Conservation (phyloP, 768 basidiomycete genomes). For the Serpula lacrymans region DNA sequence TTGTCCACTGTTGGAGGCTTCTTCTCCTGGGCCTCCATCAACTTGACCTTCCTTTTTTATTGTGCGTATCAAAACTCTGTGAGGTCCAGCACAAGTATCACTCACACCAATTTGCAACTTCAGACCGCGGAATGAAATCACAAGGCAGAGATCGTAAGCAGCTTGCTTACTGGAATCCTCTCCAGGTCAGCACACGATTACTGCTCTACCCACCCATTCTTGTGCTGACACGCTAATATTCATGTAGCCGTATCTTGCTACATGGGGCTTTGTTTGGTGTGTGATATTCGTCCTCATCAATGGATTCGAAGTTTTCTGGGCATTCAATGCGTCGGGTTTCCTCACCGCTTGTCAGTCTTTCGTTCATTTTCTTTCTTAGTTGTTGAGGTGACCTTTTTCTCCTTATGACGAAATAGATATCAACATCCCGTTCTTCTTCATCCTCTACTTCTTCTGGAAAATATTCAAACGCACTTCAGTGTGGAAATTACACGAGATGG, state of each 20-base stretch:
- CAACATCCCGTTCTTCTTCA: slow-evolving; percentile 19
- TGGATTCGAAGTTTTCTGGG: slow-evolving; percentile 58
- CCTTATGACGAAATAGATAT: slow-evolving; percentile 26
- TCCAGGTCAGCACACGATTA: slow-evolving; percentile 37
- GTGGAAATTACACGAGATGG: slow-evolving; percentile 65
- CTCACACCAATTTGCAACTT: too few relatives aligned
- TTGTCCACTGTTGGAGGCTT: slow-evolving; percentile 68
- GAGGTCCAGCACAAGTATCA: too few relatives aligned
- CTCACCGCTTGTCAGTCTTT: slow-evolving; percentile 40
- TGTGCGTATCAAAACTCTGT: too few relatives aligned
- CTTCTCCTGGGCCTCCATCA: slow-evolving; percentile 64
- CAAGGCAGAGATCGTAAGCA: slow-evolving; percentile 65
- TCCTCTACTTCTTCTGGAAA: slow-evolving; percentile 23
- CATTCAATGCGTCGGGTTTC: slow-evolving; percentile 52
- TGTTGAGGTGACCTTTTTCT: slow-evolving; percentile 8
- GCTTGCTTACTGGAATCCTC: slow-evolving; percentile 56
- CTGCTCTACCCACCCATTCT: slow-evolving; percentile 16
- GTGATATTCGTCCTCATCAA: slow-evolving; percentile 56
- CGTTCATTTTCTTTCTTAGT: neutral
- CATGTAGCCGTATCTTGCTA: slow-evolving; percentile 51
- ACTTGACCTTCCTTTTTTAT: slow-evolving; percentile 71
- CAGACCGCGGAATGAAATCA: slow-evolving; percentile 62
- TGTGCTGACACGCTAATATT: slow-evolving; percentile 17
- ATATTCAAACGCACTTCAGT: slow-evolving; percentile 14
- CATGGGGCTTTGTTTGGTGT: slow-evolving; percentile 66